Evolutionary conservation across 495 filamentous ascomycete genomes (phyloP), one percentile per base, ranked within the genome.

Genomic region (Pseudomonodictys pantanalensis): DNA sequence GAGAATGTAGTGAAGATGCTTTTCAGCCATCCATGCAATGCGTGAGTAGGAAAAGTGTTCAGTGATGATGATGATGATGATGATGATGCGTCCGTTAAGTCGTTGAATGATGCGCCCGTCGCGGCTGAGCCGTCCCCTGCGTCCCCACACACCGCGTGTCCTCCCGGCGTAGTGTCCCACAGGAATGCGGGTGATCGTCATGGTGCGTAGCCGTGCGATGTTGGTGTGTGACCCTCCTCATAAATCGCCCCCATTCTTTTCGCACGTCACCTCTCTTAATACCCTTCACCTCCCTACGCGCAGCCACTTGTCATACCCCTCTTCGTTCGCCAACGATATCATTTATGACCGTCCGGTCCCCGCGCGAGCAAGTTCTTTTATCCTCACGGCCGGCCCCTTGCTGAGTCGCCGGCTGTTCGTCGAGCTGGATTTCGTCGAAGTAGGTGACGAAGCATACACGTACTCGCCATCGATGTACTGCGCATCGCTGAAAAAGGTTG

Each of bases 401-500:
- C 56, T 59, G 22, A 60, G 20, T 9, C 55, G 41, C 26, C 56
- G 60, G 33, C 65, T 48, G 52, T 56, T 46, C 3, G 61, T 58
- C 10, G 63, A 66, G 20, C 41, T 26, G 2, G 63, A 52, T 46
- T 64, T 64, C 1, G 65, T 50, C 15, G 60, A 68, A 28, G 62
- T 61, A 1, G 70, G 70, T 10, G 64, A 66, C 11, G 57, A 45
- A 12, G 44, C 65, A 76, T 87, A 91, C 68, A 95, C 80, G 76
- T 93, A 97, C 75, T 97, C 92, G 71, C 90, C 90, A 71, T 95
- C 88, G 65, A 96, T 86, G 71, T 97, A 97, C 69, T 86, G 81
- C 20, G 89, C 92, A 65, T 89, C 90, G 56, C 83, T 86, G 71
- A 87, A 83, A 74, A 95, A 95, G 58, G 86, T 91, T 52, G 83